Percentiles rank a stretch among this genome's conserved stretches.
These are phyloP conservation scores for Aspergillus fructus DNA, from an alignment of 2,329 filamentous ascomycete genomes.

Conservation along the genomic window DNA sequence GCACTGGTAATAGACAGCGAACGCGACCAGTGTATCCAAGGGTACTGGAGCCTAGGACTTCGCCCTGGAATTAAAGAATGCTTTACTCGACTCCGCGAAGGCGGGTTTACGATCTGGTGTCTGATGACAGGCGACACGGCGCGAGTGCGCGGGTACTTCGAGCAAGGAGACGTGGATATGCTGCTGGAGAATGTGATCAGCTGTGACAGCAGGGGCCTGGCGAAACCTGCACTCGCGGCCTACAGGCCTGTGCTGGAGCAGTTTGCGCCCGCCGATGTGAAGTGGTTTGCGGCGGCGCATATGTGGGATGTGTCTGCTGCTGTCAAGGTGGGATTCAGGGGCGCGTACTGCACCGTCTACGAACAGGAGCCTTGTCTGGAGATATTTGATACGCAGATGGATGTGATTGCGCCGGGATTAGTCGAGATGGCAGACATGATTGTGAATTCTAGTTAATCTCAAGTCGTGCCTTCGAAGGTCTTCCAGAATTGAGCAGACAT, in stretches of 20 bases:
- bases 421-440: conserved; percentile 49
- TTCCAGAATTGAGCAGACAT: no score
- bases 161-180: conserved; percentile 50
- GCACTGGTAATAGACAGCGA: conserved; percentile 41
- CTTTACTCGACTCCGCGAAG: conserved; percentile 42
- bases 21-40: conserved; percentile 36
- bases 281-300: conserved; percentile 61
- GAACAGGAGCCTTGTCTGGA: conserved; percentile 53
- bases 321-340: conserved; percentile 51
- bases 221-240: conserved; percentile 51
- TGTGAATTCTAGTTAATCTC: background rate
- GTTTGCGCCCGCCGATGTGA: conserved; percentile 40
- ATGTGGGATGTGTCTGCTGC: conserved; percentile 61
- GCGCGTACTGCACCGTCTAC: conserved; percentile 54
- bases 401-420: conserved; percentile 50
- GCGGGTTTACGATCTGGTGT: conserved; percentile 55
- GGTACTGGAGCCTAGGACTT: conserved; percentile 35
- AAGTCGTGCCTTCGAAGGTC: no score
- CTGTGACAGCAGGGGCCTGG: conserved; percentile 51
- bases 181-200: conserved; percentile 52
- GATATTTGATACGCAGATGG: conserved; percentile 52
- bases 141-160: conserved; percentile 55
- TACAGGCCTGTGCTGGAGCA: conserved; percentile 48
- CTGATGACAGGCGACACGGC: conserved; percentile 53
- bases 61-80: conserved; percentile 38